Evolutionary conservation across 1,284 basidiomycete species (phyloP), one percentile per base, ranked within the genome.

Genomic region (Apiotrichum porosum): DNA sequence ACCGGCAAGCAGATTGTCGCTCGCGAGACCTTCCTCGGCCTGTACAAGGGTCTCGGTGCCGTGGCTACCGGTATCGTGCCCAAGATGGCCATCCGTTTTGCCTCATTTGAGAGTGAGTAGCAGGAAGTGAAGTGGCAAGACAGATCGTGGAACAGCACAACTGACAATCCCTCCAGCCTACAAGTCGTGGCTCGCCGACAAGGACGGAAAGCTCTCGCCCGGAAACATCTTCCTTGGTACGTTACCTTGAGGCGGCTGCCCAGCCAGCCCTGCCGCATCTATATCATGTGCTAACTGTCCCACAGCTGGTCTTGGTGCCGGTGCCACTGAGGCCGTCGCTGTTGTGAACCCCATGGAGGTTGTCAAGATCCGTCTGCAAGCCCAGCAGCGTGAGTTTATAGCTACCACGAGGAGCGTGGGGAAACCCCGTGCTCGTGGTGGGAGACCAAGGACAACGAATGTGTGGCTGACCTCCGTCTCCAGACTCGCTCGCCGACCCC

Each of bases 331-430:
- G 75, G 94, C 94, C 6, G 83, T 99, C 15, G 79, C 83, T 10
- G 91, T 98, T 33, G 94, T 98, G 12, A 95, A 89, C 49, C 94
- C 94, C 0, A 98, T 99, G 94, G 94, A 99, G 71, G 94, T 98
- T 36, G 90, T 98, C 69, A 99, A 98, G 79, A 98, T 99, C 68
- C 84, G 95, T 47, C 77, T 99, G 61, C 94, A 99, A 75, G 94
- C 95, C 8, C 95, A 98, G 71, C 88, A 90, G 70, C 94, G 67
- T 68, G 44, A 57, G 65, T 64, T 21, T 12, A 1, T 2, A 15
- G 17, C 19, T 21, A 3, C 9, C 6, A 4, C n/a, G 22, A 2
- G 14, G 14, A 15, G 17, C 13, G 9, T 37, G 37, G n/a, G 22
- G 34, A 35, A 19, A n/a, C n/a, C n/a, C n/a, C n/a, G n/a, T n/a